Evolutionary conservation across 225 moss, liverwort and hornwort species (phyloP), one percentile per base, ranked within the genome.

Genomic region (Polytrichum formosum): DNA sequence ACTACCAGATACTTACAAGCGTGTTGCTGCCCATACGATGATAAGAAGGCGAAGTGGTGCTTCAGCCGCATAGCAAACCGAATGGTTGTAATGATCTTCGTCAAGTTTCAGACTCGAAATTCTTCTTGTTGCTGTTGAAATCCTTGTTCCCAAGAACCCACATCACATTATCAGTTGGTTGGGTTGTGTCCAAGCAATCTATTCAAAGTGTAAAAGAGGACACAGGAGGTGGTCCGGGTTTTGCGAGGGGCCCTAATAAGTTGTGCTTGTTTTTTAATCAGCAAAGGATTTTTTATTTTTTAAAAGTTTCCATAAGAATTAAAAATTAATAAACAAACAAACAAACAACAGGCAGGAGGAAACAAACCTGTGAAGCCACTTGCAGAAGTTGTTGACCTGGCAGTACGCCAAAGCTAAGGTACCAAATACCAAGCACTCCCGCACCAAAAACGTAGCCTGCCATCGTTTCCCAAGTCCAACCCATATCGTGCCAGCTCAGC

Each of bases 401-500:
- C 61, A 76, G 72, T 79, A 83, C 54, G 79, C 55, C 65, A 89
- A 55, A 26, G 55, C 72, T 68, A 83, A 71, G 69, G 61, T 75
- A 62, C 78, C 78, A 29, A 86, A 80, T 29, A 83, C 77, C 70
- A 89, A 61, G 31, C 68, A 66, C 64, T 89, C 86, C n/a, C 81
- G 86, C 83, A 89, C 83, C 65, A 83, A 64, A 25, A 66, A 5
- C 6, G 18, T 68, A 63, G 79, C 81, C 86, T 86, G 83, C 35
- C 70, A 6, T 58, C 5, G n/a, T 37, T 9, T 37, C 10, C 37
- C 37, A 10, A 2, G 10, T 37, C 35, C 35, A 35, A 35, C 35
- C 35, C 35, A 35, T 9, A 7, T 2, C 22, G 5, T 27, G 33
- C 10, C 5, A 46, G 62, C 67, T 28, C 54, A 64, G 17, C 29